Evolutionary conservation across 441 rosid genomes (phyloP), one percentile per base, ranked within the genome.

Genomic region (Adansonia madagascariensis): DNA sequence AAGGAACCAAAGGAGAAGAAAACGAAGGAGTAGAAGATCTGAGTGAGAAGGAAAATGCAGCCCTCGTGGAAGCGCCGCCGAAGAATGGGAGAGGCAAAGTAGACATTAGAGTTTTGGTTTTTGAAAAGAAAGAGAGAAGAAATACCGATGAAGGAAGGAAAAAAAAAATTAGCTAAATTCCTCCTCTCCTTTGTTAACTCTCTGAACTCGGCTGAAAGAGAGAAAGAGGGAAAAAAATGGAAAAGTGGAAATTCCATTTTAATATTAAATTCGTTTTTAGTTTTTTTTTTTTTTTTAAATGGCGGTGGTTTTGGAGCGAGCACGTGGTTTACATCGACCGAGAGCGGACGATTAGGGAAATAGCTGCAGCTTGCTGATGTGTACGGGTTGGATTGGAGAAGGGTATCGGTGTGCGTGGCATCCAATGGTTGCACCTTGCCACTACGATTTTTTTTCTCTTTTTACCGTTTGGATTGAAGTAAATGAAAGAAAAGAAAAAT

Each of bases 51-150:
- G 56, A 22, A 80, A 81, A 55, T 74, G 82, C 77, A 80, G 79
- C 81, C 82, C 81, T 77, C 79, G 87, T 85, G 77, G 86, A 63
- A 62, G 85, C 55, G 77, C 83, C 64, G 75, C 86, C 57, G 86
- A 77, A 85, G 75, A 85, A 75, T 67, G 87, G 66, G 80, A 85
- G 80, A 72, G 86, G 75, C 82, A 83, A 53, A 71, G 80, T 78
- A 59, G 89, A 84, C 90, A 87, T 86, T 66, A 81, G 80, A 20
- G 53, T 75, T 44, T 57, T 70, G 77, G 47, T 3, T 53, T 35
- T 11, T 70, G 1, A 60, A 77, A 69, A 18, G 57, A 75, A 18
- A 82, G 41, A 74, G 18, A 75, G 75, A 57, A 74, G 72, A 79
- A 65, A 73, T 12, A 43, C 12, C 6, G 3, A 2, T 41, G 15